Base-by-base conservation (phyloP, 805 yeast species). In the Brettanomyces sp. region DNA sequence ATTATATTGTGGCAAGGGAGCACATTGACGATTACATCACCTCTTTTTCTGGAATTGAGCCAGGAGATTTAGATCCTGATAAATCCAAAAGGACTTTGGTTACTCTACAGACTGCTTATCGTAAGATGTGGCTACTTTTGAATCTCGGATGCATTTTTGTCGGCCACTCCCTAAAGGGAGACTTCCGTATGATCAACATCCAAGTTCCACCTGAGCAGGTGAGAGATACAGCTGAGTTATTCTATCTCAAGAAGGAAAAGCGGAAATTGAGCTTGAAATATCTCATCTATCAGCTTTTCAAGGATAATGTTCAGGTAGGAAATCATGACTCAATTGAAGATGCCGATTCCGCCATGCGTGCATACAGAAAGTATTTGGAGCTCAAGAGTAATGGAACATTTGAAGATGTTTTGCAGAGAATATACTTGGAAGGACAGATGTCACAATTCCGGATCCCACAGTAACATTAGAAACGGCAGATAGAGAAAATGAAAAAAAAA, bases 251-350 rank as follows among this genome's bases (percentile, higher is more conserved):
- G 43, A 81, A 83, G 41, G 74, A 79, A 53, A 86, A 84, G 56
- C 69, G 99, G 49, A 83, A 80, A 49, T 69, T 93, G 34, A 86
- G 96, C 3, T 73, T 93, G 54, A 83, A 91, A 58, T 93, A 88
- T 60, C 67, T 93, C 59, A 88, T 95, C 11, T 89, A 89, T 73
- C 79, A 79, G 28, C 70, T 91, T 41, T 69, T 93, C 45, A 76
- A 75, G 33, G 80, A 79, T 50, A 74, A 79, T 42, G 95, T 95
- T 32, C 99, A 93, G 62, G 80, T 79, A 3, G 95, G 93, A 2
- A 91, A 91, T 58, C 99, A 93, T 64, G 98, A 95, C 60, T 91
- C 98, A 1, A 89, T 93, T 40, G 99, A 93, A 58, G 99, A 93
- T 67, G 97, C 99, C 0, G 68, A 72, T 47, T 83, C 95, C 9